Evolutionary conservation across 805 yeast genomes (phyloP), one percentile per base, ranked within the genome.

Genomic region (Cephaloascus fragrans): DNA sequence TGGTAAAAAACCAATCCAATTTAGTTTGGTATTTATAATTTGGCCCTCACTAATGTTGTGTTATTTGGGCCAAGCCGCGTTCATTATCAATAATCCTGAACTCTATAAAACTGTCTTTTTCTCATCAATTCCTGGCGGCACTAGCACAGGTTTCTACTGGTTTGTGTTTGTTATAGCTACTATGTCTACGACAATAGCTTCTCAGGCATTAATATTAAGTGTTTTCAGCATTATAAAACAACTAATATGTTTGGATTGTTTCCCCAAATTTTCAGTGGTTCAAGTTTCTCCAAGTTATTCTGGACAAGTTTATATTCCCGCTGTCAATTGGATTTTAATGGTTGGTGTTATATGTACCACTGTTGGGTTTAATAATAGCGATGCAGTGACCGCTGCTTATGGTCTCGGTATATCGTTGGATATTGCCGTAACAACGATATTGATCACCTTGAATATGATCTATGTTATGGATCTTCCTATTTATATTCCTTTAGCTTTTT

Each of bases 51-150:
- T 61, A 39, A 49, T 57, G 17, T 41, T 59, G 29, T 51, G 57
- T 29, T 62, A 62, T 41, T 49, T 62, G 43, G 67, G 68, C 4
- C 66, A 62, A 42, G 61, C 53, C 26, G 63, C 68, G 9, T 59
- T 53, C 43, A 38, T 57, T 35, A 48, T 55, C 5, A 36, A 43
- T 4, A 48, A 56, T 41, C 61, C 61, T 1, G 51, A 44, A 8
- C 55, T 48, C 4, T 42, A 47, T 29, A 34, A 52, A 3, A 54
- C 52, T 37, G 57, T 60, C 8, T 62, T 62, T 38, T 62, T 50
- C 41, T 43, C 43, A 26, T 57, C 64, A 2, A 46, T 61, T 35
- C 64, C 66, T 1, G 63, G 63, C 5, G 55, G 56, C 6, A 39
- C 51, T 5, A 50, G 50, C 19, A 43, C 53, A 16, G 47, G 51